These are phyloP conservation scores for Cutaneotrichosporon sp. DNA, from an alignment of 1,284 basidiomycete species.

Conservation along the genomic window DNA sequence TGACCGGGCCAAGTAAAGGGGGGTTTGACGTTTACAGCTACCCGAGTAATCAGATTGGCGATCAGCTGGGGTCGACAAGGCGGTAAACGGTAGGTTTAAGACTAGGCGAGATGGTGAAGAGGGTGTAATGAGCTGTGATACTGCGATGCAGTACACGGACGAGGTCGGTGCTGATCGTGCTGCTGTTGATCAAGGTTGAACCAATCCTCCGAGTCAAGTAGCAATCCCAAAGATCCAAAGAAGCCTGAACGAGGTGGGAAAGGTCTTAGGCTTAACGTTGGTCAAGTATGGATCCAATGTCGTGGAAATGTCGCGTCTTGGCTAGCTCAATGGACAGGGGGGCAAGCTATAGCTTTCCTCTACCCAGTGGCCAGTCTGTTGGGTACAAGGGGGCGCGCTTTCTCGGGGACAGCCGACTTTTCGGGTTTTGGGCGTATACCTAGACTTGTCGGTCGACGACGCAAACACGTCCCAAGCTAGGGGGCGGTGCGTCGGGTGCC, in stretches of 20 bases:
- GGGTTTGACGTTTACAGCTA: background rate
- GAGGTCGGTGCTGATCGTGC: background rate
- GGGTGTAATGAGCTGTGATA: background rate
- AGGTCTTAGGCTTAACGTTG: too few species aligned
- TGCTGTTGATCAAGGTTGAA: background rate
- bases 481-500: background rate
- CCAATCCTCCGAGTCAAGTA: background rate
- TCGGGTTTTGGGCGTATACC: background rate
- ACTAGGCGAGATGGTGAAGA: background rate
- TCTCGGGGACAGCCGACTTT: constrained; percentile 2
- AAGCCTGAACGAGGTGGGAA: too few species aligned
- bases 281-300: too few species aligned
- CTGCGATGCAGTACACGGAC: background rate
- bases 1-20: too few species aligned
- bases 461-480: background rate
- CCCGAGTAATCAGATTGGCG: background rate
- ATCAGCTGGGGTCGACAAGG: background rate
- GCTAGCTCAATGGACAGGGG: too few species aligned
- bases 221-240: background rate
- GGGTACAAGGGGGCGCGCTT: background rate
- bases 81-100: background rate
- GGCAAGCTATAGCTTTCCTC: background rate
- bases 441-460: background rate
- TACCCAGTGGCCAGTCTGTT: background rate
- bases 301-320: too few species aligned